phyloP scores from a whole-genome alignment of 768 basidiomycete genomes.

The Boletus edulis region DNA sequence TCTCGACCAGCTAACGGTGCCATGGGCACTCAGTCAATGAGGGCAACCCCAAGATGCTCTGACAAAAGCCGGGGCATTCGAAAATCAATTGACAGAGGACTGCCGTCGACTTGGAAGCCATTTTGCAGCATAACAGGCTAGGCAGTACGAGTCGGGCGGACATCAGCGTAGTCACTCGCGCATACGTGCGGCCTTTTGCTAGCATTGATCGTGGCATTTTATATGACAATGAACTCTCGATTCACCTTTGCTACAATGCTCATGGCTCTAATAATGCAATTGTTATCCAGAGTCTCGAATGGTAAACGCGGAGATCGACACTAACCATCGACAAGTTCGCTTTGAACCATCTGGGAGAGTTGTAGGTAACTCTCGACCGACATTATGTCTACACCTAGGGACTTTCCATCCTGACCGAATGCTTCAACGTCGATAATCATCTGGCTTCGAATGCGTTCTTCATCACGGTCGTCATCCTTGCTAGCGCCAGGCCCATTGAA shows the following conservation, averaged over 20 bases:
- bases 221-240: too few relatives aligned
- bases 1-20: slow-evolving; percentile 65
- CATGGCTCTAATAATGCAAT: slow-evolving; percentile 11
- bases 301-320: not conserved
- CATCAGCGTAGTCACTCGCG: too few relatives aligned
- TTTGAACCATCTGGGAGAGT: slow-evolving; percentile 61
- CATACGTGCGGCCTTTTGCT: too few relatives aligned
- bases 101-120: slow-evolving; percentile 22
- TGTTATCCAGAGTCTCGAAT: not conserved
- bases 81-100: slow-evolving; percentile 49
- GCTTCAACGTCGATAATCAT: slow-evolving; percentile 87
- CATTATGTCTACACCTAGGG: slow-evolving; percentile 62
- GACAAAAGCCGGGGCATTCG: slow-evolving; percentile 58
- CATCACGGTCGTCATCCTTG: slow-evolving; percentile 71
- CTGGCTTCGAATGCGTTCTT: slow-evolving; percentile 80
- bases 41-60: slow-evolving; percentile 68
- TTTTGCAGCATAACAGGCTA: too few relatives aligned
- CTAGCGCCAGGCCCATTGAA: slow-evolving; percentile 55
- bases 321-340: slow-evolving; percentile 36
- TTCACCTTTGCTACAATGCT: not conserved
- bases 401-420: slow-evolving; percentile 73
- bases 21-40: slow-evolving; percentile 74
- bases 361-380: slow-evolving; percentile 50
- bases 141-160: too few relatives aligned
- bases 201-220: too few relatives aligned